Evolutionary conservation across 495 filamentous ascomycete genomes (phyloP), one percentile per base, ranked within the genome.

Genomic region (Oleoguttula mirabilis): DNA sequence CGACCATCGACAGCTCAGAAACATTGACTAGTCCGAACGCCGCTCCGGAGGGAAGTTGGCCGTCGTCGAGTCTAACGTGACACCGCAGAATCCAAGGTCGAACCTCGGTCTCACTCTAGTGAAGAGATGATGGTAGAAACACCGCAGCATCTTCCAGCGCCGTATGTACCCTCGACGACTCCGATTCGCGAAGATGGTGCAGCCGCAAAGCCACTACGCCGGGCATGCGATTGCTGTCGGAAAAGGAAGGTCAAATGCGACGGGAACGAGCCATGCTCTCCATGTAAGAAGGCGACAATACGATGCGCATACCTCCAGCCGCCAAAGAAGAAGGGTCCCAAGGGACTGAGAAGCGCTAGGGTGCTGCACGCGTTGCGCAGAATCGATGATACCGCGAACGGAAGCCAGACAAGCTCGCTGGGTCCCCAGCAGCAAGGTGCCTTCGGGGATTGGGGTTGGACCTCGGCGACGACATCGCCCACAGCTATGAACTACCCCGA

Each of bases 281-380:
- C 54, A 0, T 56, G 54, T 21, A 43, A 31, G 31, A 56, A 56
- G 39, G 51, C 54, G 3, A 15, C 39, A 17, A 48, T 56, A 30
- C 41, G 39, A 30, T 56, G 54, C 37, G 50, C 50, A 43, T 56
- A 54, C 31, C 54, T 56, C 2, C 50, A 56, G 32, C 45, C 50
- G 24, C 54, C 54, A 12, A 54, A 51, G 50, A 56, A 56, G 47
- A 56, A 56, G 30, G 54, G 54, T 1, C 54, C 54, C 4, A 54
- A 54, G 24, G 51, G 54, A 10, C 38, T 56, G 34, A 14, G 54
- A n/a, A 54, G 50, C 27, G 45, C 40, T 12, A 42, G 45, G 20
- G 54, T 56, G 12, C 25, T 56, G n/a, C 47, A 56, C 34, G 51
- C 47, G 19, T 33, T 56, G 17, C 53, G 54, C 16, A 20, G 31